These are phyloP conservation scores for Keithomyces neogunnii DNA, from an alignment of 2,329 filamentous ascomycete species.

Conservation along the genomic window DNA sequence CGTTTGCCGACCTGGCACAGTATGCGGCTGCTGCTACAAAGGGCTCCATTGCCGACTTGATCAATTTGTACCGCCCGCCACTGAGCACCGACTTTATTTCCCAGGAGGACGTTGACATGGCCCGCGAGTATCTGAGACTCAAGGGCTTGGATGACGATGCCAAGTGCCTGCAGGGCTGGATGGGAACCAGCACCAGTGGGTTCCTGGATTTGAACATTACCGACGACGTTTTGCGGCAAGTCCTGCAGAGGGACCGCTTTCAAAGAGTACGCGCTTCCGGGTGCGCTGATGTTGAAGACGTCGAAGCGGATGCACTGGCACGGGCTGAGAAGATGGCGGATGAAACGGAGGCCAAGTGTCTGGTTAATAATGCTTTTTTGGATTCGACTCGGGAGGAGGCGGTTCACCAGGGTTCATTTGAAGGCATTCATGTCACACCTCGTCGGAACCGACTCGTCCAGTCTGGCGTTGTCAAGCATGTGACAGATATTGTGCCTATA, in stretches of 20 bases:
- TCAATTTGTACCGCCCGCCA: slow-evolving; percentile 13
- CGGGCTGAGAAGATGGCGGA: neutral
- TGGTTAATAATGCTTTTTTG: neutral
- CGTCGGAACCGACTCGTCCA: slow-evolving; percentile 1
- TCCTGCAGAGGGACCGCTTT: slow-evolving; percentile 10
- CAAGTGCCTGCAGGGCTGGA: slow-evolving; percentile 10
- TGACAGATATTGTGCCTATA: neutral
- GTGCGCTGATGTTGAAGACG: slow-evolving; percentile 10
- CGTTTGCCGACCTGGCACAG: slow-evolving; percentile 6
- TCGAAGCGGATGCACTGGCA: neutral
- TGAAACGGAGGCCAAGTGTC: neutral
- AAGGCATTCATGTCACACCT: slow-evolving; percentile 3
- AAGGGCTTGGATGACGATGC: slow-evolving; percentile 2
- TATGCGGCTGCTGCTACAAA: slow-evolving; percentile 7
- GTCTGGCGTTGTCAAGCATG: slow-evolving; percentile 1
- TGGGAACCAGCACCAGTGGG: slow-evolving; percentile 5
- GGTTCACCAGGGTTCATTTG: neutral
- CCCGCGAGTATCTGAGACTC: slow-evolving; percentile 11
- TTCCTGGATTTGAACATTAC: slow-evolving; percentile 18
- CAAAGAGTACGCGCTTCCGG: slow-evolving; percentile 5
- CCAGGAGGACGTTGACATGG: slow-evolving; percentile 10
- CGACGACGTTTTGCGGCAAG: slow-evolving; percentile 13
- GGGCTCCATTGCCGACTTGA: slow-evolving; percentile 6
- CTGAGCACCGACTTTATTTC: slow-evolving; percentile 16
- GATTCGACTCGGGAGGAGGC: neutral